A percentile compares a stretch with the other conserved stretches of the same genome.
phyloP scores from a whole-genome alignment of 352 stramenopile genomes.

The Chrysophaeum taylorii region DNA sequence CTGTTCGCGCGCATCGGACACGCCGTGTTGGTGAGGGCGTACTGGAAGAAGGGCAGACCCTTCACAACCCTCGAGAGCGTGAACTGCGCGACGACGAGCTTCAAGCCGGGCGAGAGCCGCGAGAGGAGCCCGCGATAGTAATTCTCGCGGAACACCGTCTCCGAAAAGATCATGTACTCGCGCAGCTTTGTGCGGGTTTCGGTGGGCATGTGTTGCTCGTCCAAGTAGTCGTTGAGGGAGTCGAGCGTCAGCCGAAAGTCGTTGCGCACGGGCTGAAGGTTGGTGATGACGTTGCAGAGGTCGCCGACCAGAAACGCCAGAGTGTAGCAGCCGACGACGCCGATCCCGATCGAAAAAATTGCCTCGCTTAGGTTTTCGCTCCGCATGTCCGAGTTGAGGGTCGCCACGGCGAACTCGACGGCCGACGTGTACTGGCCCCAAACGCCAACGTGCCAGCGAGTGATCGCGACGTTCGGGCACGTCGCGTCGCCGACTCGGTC shows the following conservation, averaged over 20 bases:
- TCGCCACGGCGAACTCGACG: neutral
- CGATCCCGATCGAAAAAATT: neutral
- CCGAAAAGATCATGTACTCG: neutral
- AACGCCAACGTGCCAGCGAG: neutral
- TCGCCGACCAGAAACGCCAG: neutral
- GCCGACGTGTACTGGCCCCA: neutral
- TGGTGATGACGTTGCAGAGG: neutral
- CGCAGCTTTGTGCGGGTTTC: neutral
- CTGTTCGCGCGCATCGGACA: too few species aligned
- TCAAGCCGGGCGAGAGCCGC: neutral
- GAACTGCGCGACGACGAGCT: neutral
- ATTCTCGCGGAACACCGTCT: neutral
- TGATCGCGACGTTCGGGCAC: neutral
- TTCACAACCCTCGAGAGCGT: neutral
- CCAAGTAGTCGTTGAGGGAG: slow-evolving; percentile 1
- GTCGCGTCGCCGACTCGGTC: neutral
- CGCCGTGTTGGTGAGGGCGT: neutral
- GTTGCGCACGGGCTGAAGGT: neutral
- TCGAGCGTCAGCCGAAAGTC: neutral
- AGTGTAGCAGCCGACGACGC: neutral
- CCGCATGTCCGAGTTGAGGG: neutral
- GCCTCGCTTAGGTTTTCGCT: neutral
- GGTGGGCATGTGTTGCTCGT: neutral
- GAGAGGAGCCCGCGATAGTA: neutral
- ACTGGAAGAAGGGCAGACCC: neutral